Conservation (phyloP, 129 eudicot genomes). For the Chrysanthemum lavandulifolium region DNA sequence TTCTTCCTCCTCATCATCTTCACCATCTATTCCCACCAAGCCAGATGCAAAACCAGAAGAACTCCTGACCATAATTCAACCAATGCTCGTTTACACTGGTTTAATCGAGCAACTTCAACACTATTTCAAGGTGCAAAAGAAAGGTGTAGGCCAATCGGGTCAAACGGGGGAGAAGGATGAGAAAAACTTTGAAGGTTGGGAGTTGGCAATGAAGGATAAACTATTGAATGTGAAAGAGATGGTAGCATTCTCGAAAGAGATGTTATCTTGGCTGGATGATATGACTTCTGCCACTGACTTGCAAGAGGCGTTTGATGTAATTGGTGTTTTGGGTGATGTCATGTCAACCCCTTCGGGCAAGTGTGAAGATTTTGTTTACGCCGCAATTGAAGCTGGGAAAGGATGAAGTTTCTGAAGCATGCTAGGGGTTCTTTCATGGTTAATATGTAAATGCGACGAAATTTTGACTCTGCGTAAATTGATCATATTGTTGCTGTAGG, state of each 20-base stretch:
- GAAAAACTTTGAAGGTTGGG: conserved; percentile 72
- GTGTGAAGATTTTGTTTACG: conserved; percentile 87
- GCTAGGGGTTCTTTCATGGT: background rate
- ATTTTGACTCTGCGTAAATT: conserved; percentile 22
- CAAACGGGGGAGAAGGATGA: conserved; percentile 40
- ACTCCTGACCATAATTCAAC: conserved; percentile 58
- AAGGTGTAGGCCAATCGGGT: conserved; percentile 22
- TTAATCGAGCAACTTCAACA: conserved; percentile 91
- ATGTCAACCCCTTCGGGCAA: conserved; percentile 48
- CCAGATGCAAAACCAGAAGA: conserved; percentile 42
- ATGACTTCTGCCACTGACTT: conserved; percentile 59
- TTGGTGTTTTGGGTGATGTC: conserved; percentile 80
- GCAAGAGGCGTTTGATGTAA: conserved; percentile 88
- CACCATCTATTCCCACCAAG: conserved; percentile 30
- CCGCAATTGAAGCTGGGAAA: conserved; percentile 83
- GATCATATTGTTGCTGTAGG: conserved; percentile 12
- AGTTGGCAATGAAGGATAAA: conserved; percentile 77
- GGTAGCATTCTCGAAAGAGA: conserved; percentile 84
- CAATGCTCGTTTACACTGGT: conserved; percentile 93
- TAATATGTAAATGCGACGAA: conserved; percentile 28
- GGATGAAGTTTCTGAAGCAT: conserved; percentile 29
- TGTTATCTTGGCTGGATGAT: conserved; percentile 87
- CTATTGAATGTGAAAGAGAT: conserved; percentile 73
- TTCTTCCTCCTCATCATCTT: conserved; percentile 33
- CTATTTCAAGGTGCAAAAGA: conserved; percentile 66